Percentiles rank a stretch among this genome's conserved stretches.
Evolutionary conservation across 75 land plant genomes (phyloP).

Genomic region (Azolla pinnata): DNA sequence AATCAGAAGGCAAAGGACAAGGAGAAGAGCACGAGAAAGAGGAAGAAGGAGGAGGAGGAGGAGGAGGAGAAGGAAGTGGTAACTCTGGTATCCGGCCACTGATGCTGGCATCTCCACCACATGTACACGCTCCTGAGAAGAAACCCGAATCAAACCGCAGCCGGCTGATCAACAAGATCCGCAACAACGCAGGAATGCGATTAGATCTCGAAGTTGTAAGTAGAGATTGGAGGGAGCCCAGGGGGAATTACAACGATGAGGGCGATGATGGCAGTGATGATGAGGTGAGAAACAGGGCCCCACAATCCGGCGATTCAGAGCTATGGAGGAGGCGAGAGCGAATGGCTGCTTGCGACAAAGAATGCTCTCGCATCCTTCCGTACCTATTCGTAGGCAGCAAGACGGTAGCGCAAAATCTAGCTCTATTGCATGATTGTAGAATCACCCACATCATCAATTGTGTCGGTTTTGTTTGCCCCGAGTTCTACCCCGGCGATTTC

Average conservation of each 20-base stretch:
- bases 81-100: neutral
- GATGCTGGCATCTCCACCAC: neutral
- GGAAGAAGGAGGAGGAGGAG: neutral
- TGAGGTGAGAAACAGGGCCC: too few species aligned
- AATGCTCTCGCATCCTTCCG: conserved; percentile 18
- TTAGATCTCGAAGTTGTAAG: neutral
- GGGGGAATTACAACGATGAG: too few species aligned
- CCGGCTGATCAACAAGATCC: neutral
- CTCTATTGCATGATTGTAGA: conserved; percentile 15
- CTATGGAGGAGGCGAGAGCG: conserved; percentile 10
- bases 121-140: neutral
- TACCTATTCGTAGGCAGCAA: conserved; percentile 37
- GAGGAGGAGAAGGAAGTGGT: neutral
- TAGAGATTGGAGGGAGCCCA: too few species aligned
- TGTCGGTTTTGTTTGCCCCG: conserved; percentile 33
- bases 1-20: too few species aligned
- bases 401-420: conserved; percentile 29
- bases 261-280: too few species aligned
- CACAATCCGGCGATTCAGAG: conserved; percentile 1
- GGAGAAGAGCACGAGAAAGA: too few species aligned
- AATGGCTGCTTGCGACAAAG: conserved; percentile 24
- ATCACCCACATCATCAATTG: conserved; percentile 47
- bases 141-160: neutral
- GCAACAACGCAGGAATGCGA: neutral
- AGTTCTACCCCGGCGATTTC: conserved; percentile 28